Evolutionary conservation across 441 rosid species (phyloP), one percentile per base, ranked within the genome.

Genomic region (Oxalis stricta): DNA sequence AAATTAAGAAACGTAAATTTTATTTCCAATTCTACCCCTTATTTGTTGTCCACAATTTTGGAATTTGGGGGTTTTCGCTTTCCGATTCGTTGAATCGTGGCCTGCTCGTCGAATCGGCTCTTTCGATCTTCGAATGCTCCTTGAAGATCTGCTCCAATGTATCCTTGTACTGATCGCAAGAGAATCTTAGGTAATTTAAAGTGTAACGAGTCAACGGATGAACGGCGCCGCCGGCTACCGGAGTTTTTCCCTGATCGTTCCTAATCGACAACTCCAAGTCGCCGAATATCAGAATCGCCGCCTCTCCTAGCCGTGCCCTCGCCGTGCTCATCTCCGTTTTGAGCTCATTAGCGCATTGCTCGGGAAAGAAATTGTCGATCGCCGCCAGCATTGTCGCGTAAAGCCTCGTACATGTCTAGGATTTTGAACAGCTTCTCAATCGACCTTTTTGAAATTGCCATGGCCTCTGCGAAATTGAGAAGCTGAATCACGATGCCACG

Each of bases 151-250:
- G 77, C 41, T 89, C 96, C 20, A 89, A 56, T 0, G 98, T 82
- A 18, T 66, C 66, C 41, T 63, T 82, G 60, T 89, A 85, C 48
- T n/a, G n/a, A n/a, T 80, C 94, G n/a, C 96, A 80, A 0, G 89
- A 65, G 30, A 71, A 73, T 52, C 75, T 77, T 14, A 89, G 69
- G 50, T 85, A 89, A 55, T 85, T 91, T 81, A 89, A 60, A 0
- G 86, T 81, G 82, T 89, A 89, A 47, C 96, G 82, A 2, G 96
- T 78, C 19, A 82, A 33, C 0, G 95, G 98, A 47, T 89, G 98
- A 34, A 85, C 94, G 0, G 89, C 94, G 0, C 98, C 98, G 7
- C 94, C 92, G 0, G 94, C 92, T 13, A 82, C 89, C 0, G 80
- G 71, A 9, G 76, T 89, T 56, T 67, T 85, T 6, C 74, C 82